phyloP scores from a whole-genome alignment of 2,329 filamentous ascomycete genomes.

The Penicillium janthinellum region DNA sequence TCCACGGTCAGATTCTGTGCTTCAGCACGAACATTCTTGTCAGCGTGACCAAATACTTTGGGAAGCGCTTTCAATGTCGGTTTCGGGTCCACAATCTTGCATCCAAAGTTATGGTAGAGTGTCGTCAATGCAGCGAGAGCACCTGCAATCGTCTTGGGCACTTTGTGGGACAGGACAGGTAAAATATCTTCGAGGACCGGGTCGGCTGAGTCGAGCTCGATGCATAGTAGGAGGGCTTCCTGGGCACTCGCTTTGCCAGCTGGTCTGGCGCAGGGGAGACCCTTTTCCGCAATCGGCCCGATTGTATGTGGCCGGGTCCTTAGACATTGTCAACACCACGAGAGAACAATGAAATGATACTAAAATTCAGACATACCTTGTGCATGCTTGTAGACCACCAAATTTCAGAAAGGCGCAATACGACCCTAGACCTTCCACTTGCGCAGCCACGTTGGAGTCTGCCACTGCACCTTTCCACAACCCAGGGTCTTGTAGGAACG shows the following conservation, averaged over 20 bases:
- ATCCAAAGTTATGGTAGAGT: conserved; percentile 92
- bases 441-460: conserved; percentile 95
- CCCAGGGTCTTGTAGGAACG: conserved; percentile 80
- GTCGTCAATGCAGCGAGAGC: conserved; percentile 75
- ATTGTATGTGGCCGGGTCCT: conserved; percentile 76
- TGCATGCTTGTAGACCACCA: conserved; percentile 75
- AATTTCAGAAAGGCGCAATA: conserved; percentile 92
- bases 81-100: conserved; percentile 91
- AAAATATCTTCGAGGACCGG: conserved; percentile 90
- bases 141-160: conserved; percentile 81
- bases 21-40: conserved; percentile 96
- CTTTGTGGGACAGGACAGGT: conserved; percentile 80
- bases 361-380: conserved; percentile 54
- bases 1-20: conserved; percentile 90
- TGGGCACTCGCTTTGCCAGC: conserved; percentile 84
- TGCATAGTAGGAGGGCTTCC: conserved; percentile 82
- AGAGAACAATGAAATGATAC: background rate
- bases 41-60: conserved; percentile 90
- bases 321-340: conserved; percentile 17
- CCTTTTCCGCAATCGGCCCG: conserved; percentile 84
- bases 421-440: conserved; percentile 86
- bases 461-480: conserved; percentile 91
- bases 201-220: conserved; percentile 83
- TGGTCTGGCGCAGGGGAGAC: conserved; percentile 80
- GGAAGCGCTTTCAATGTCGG: conserved; percentile 83